Evolutionary conservation across 805 yeast genomes (phyloP).

Genomic region (Zygotorulaspora chibaensis): DNA sequence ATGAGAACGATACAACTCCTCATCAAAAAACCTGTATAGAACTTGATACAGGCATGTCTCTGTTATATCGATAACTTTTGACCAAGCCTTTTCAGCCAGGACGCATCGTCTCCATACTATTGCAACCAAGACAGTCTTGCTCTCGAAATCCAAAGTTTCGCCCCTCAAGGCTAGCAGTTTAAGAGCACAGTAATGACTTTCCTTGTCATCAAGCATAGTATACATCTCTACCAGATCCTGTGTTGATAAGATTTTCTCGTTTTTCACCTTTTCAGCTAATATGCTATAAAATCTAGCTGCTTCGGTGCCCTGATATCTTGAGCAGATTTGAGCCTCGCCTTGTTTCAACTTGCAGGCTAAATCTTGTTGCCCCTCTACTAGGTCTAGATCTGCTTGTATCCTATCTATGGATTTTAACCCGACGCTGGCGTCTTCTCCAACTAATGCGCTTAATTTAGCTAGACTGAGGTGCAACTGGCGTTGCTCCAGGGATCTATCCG

Average conservation of each 20-base stretch:
- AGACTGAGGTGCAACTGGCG: slow-evolving; percentile 59
- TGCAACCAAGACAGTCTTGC: slow-evolving; percentile 31
- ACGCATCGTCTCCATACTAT: slow-evolving; percentile 60
- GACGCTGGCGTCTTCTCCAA: slow-evolving; percentile 21
- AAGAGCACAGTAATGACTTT: slow-evolving; percentile 44
- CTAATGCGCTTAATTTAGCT: slow-evolving; percentile 64
- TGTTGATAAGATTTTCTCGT: slow-evolving; percentile 38
- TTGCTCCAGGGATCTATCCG: slow-evolving; percentile 32
- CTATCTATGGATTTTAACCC: slow-evolving; percentile 31
- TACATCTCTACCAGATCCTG: slow-evolving; percentile 50
- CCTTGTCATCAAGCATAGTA: slow-evolving; percentile 41
- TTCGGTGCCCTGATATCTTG: slow-evolving; percentile 21
- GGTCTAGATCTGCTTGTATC: slow-evolving; percentile 48
- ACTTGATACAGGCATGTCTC: slow-evolving; percentile 47
- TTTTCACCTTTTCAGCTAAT: slow-evolving; percentile 25
- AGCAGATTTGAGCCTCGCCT: slow-evolving; percentile 22
- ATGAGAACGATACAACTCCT: slow-evolving; percentile 28
- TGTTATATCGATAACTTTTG: slow-evolving; percentile 41
- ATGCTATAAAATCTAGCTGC: slow-evolving; percentile 22
- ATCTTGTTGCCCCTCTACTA: slow-evolving; percentile 47
- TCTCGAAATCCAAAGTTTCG: slow-evolving; percentile 30
- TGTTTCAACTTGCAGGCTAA: slow-evolving; percentile 31
- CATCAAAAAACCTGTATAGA: slow-evolving; percentile 35
- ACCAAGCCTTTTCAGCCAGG: slow-evolving; percentile 47
- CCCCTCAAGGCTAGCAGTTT: slow-evolving; percentile 43